Evolutionary conservation across 257 asterid genomes (phyloP).

Genomic region (Leonotis leonurus): DNA sequence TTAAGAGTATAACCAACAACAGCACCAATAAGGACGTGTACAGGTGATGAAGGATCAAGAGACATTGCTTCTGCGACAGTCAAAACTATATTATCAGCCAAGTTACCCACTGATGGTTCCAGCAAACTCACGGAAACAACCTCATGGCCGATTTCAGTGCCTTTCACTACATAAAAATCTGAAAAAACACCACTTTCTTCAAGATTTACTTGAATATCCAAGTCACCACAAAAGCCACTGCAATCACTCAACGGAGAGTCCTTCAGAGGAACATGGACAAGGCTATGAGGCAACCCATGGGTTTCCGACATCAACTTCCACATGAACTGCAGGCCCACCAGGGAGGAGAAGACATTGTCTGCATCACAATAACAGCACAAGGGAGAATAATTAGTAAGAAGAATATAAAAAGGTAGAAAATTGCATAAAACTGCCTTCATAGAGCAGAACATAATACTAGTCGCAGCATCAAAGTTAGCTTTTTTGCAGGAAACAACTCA

Average conservation of each 20-base stretch:
- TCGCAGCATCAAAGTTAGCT: not conserved
- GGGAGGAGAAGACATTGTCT: slow-evolving; percentile 88
- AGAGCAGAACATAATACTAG: slow-evolving; percentile 6
- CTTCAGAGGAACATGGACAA: slow-evolving; percentile 72
- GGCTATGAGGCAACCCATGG: slow-evolving; percentile 56
- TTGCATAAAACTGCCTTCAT: not conserved
- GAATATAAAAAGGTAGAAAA: not conserved
- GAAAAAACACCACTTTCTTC: slow-evolving; percentile 85
- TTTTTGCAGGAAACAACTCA: slow-evolving; percentile 3
- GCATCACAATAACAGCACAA: slow-evolving; percentile 26
- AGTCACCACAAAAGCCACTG: slow-evolving; percentile 87
- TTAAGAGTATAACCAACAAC: slow-evolving; percentile 58
- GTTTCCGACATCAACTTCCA: slow-evolving; percentile 74
- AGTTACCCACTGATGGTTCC: slow-evolving; percentile 51
- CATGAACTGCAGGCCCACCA: slow-evolving; percentile 77
- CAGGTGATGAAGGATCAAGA: slow-evolving; percentile 87
- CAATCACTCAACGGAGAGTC: slow-evolving; percentile 91
- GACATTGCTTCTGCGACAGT: slow-evolving; percentile 98
- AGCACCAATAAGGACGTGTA: slow-evolving; percentile 73
- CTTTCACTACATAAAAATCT: slow-evolving; percentile 74
- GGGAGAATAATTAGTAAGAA: not conserved
- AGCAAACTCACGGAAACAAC: slow-evolving; percentile 67
- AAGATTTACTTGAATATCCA: slow-evolving; percentile 71
- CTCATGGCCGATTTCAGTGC: slow-evolving; percentile 85
- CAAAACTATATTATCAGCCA: slow-evolving; percentile 64